Evolutionary conservation across 495 filamentous ascomycete genomes (phyloP).

Genomic region (Aspergillus mulundensis): DNA sequence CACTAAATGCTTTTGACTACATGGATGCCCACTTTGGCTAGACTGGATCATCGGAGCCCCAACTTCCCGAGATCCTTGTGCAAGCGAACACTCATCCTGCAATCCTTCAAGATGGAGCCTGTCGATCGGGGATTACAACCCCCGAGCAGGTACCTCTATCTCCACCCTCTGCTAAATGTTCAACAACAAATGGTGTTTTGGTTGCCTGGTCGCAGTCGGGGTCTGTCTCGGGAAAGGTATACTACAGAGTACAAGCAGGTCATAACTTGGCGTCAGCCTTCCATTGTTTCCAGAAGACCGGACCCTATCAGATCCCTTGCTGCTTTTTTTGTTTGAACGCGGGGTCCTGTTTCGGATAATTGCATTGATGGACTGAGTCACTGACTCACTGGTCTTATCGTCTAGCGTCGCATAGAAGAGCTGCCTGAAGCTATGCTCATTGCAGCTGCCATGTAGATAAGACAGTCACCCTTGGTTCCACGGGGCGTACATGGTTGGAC

Average conservation of each 20-base stretch:
- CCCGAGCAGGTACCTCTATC: background rate
- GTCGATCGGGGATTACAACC: background rate
- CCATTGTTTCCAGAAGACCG: background rate
- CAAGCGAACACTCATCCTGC: background rate
- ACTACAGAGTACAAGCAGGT: no score
- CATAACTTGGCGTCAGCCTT: no score
- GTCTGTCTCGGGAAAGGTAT: no score
- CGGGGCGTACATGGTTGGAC: no score
- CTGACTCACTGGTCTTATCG: background rate
- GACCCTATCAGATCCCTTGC: background rate
- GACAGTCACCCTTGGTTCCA: no score
- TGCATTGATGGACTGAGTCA: background rate
- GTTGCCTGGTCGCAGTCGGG: no score
- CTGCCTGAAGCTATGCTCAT: no score
- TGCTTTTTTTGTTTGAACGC: no score
- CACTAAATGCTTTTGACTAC: background rate
- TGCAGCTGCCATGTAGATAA: no score
- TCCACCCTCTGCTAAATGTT: background rate
- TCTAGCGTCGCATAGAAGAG: no score
- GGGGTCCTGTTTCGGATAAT: background rate
- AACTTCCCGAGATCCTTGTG: constrained; percentile 21
- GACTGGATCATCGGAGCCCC: constrained; percentile 13
- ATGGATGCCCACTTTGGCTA: background rate
- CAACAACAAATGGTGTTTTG: no score
- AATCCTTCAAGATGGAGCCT: background rate